Base-by-base conservation (phyloP, 192 early-diverging fungal genomes). In the Dimargaris cristalligena region DNA sequence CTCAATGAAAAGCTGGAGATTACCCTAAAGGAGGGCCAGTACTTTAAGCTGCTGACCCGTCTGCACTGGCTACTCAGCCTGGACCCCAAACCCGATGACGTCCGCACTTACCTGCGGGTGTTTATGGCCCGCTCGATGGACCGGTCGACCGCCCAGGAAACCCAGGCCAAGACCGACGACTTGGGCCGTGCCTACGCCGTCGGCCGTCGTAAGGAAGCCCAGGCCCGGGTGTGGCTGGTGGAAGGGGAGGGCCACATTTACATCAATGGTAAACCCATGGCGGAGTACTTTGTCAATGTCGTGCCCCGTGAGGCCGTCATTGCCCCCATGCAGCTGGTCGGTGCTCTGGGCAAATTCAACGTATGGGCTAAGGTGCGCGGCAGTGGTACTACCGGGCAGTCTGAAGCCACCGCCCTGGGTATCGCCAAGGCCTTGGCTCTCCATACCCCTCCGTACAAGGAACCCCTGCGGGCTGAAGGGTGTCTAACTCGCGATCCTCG, bases 311-410 rank as follows among this genome's bases (percentile, higher is more conserved):
- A 92, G 30, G 67, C 78, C 6, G 70, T 89, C 34, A 60, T 87
- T 31, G 77, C 79, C 54, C 91, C 93, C 6, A 76, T 97, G 34
- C 65, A 80, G 47, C 71, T 85, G 20, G 80, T 78, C 2, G 64
- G 71, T 20, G 67, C 64, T n/a, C 63, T 87, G n/a, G 84, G 84
- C 31, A 73, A 79, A 31, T 97, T 79, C 71, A 92, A 94, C 69
- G 86, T 88, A 46, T 97, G 89, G 80, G 70, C 81, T 6, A 60
- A 80, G 29, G 90, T 91, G 14, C 62, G 72, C 1, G 91, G 91
- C 44, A 88, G 91, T 47, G 93, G 93, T 6, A 70, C 62, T 10
- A 82, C 86, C 3, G 90, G 90, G 14, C 91, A 97, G 76, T 82
- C 88, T 13, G 81, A 81, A 51, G 91, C 93, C 6, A 82, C 91